Conservation (phyloP, 768 basidiomycete species). For the Obba rivulosa region DNA sequence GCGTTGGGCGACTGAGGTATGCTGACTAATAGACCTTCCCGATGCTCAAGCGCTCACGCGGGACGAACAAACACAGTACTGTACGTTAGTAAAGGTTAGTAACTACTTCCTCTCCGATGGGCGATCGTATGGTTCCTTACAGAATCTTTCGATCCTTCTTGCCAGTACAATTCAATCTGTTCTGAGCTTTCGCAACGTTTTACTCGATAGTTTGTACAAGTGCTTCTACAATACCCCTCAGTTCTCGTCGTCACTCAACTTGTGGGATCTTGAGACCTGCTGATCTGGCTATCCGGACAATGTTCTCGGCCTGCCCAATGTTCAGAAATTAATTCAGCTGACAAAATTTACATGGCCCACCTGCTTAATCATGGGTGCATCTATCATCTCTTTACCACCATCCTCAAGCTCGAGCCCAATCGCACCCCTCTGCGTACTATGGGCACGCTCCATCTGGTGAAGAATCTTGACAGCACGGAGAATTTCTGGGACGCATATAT, state of each 20-base stretch:
- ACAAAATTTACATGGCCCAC: constrained; percentile 25
- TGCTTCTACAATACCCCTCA: too few species aligned
- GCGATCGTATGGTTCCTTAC: too few species aligned
- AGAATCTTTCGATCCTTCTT: too few species aligned
- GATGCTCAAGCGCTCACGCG: too few species aligned
- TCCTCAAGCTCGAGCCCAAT: constrained; percentile 60
- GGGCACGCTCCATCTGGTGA: constrained; percentile 54
- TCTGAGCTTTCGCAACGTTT: too few species aligned
- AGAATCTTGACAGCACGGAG: constrained; percentile 70
- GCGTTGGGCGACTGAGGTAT: too few species aligned
- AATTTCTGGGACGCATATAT: constrained; percentile 49
- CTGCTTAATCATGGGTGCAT: constrained; percentile 88
- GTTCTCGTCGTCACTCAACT: constrained; percentile 29
- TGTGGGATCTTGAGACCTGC: constrained; percentile 52
- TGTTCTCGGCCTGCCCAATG: constrained; percentile 40
- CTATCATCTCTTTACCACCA: constrained; percentile 74
- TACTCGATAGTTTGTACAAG: too few species aligned
- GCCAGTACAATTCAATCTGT: too few species aligned
- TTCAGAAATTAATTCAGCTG: not conserved
- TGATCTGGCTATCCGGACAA: constrained; percentile 44
- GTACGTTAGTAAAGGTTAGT: too few species aligned
- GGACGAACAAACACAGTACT: too few species aligned
- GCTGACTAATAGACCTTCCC: too few species aligned
- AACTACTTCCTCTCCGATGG: too few species aligned
- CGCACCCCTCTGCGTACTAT: constrained; percentile 53